Percentiles rank a stretch among this genome's conserved stretches.
Conservation (phyloP, 2,329 filamentous ascomycete species). For the Metarhizium rileyi region DNA sequence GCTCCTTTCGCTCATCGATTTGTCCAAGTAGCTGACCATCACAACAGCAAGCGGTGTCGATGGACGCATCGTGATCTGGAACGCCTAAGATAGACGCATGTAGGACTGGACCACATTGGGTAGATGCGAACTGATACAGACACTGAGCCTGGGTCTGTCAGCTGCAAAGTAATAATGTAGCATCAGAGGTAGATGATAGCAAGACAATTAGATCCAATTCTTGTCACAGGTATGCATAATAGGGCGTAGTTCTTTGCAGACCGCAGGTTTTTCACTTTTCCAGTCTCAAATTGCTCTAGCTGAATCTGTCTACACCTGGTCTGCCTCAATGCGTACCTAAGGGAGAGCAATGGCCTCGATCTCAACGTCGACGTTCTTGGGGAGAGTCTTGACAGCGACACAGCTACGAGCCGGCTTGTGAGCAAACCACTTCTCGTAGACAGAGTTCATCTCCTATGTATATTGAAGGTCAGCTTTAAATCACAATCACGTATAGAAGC, state of each 20-base stretch:
- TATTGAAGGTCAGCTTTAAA: background rate
- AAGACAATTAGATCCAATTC: background rate
- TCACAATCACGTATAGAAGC: background rate
- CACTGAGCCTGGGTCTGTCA: background rate
- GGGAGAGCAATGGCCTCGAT: conserved; percentile 79
- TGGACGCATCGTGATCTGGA: conserved; percentile 73
- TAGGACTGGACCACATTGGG: background rate
- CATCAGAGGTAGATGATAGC: background rate
- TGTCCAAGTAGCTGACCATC: conserved; percentile 16
- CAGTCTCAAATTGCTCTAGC: background rate
- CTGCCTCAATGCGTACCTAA: conserved; percentile 21
- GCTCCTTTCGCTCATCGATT: background rate
- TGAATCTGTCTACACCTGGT: background rate
- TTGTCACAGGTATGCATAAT: background rate
- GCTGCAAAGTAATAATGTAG: background rate
- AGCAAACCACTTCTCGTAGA: conserved; percentile 74
- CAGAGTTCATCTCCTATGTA: conserved; percentile 69
- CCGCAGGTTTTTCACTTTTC: background rate
- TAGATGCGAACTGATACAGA: background rate
- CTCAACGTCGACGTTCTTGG: conserved; percentile 78
- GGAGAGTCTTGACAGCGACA: conserved; percentile 81
- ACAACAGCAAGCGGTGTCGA: conserved; percentile 67
- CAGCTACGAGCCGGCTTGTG: conserved; percentile 85
- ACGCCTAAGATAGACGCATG: conserved; percentile 34
- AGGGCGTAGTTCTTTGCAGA: background rate